Conservation (phyloP, 2,329 filamentous ascomycete species). For the Chaetomium sp. region DNA sequence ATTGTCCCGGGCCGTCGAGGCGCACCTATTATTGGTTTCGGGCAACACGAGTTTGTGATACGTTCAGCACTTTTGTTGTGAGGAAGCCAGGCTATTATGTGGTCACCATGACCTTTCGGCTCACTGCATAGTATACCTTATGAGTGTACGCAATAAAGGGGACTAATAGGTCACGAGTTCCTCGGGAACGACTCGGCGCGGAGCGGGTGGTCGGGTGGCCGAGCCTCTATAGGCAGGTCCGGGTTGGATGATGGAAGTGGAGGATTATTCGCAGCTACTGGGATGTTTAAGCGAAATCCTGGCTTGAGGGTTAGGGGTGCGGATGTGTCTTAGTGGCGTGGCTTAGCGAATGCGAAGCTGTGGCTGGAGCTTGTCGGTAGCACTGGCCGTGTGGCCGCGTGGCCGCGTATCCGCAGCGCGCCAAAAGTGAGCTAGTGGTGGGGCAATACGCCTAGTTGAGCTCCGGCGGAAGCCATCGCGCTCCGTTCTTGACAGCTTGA, state of each 20-base stretch:
- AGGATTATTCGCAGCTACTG: background rate
- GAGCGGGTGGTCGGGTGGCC: no score
- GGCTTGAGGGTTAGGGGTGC: background rate
- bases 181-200: no score
- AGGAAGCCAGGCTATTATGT: background rate
- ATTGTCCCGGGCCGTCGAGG: constrained; percentile 5
- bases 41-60: background rate
- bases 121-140: background rate
- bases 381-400: background rate
- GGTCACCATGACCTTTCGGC: background rate
- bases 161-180: no score
- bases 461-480: constrained; percentile 14
- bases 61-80: background rate
- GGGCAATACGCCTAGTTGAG: background rate
- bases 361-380: background rate
- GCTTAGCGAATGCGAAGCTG: background rate
- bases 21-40: background rate
- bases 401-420: background rate
- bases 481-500: constrained; percentile 24
- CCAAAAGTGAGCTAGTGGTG: constrained; percentile 6
- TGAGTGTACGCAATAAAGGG: background rate
- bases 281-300: no score
- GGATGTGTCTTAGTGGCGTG: background rate
- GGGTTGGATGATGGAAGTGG: no score
- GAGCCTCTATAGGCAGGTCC: no score